phyloP scores from a whole-genome alignment of 2,329 filamentous ascomycete species.

The Talaromyces atroroseus region DNA sequence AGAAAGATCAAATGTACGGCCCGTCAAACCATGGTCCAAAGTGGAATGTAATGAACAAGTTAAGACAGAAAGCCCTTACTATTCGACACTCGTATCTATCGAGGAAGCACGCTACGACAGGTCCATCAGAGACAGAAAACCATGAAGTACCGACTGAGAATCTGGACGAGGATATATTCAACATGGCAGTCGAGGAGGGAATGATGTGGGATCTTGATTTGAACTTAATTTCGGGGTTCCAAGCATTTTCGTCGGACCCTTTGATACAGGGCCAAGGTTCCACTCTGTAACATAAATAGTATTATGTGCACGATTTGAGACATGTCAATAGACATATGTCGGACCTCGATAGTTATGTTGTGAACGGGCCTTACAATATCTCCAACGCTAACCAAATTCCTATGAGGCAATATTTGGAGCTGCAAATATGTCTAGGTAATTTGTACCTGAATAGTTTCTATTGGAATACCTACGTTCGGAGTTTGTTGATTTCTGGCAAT shows the following conservation, averaged over 20 bases:
- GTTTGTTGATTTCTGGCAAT: too few species aligned
- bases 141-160: not conserved
- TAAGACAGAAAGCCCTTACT: constrained; percentile 9
- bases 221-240: not conserved
- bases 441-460: too few species aligned
- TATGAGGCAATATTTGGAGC: too few species aligned
- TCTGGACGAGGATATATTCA: not conserved
- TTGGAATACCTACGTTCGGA: too few species aligned
- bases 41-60: constrained; percentile 5
- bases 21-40: constrained; percentile 1
- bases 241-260: not conserved
- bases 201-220: constrained; percentile 6
- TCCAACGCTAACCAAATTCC: too few species aligned
- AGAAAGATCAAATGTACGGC: not conserved
- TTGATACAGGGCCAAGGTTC: not conserved
- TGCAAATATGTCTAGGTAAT: too few species aligned
- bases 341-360: too few species aligned
- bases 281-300: not conserved
- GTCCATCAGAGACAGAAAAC: not conserved
- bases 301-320: too few species aligned
- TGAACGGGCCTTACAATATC: too few species aligned
- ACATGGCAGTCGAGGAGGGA: constrained; percentile 1
- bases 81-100: not conserved
- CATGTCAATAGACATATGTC: too few species aligned
- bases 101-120: constrained; percentile 20